Evolutionary conservation across 2,329 filamentous ascomycete genomes (phyloP), one percentile per base, ranked within the genome.

Genomic region (Epichloe sp.): DNA sequence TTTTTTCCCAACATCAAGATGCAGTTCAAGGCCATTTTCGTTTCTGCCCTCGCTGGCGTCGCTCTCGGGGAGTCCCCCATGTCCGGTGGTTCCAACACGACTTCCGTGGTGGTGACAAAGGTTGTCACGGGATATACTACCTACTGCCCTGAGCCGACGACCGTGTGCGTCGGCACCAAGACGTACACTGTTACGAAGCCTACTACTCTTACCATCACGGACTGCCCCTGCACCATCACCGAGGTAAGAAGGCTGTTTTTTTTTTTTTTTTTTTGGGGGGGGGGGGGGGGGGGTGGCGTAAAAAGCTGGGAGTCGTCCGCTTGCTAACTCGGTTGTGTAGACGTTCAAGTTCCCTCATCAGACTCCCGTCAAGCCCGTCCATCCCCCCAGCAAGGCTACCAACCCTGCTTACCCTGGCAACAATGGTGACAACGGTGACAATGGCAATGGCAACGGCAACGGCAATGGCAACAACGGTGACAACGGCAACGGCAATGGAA

Each of bases 151-250:
- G 60, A 71, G 63, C 71, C 77, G 38, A 79, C 77, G 36, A 71
- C 69, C 56, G 58, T 80, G 57, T 75, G 70, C 56, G 67, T 75
- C 63, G 72, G 72, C 60, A 65, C 66, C 60, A 70, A 73, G 63
- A 68, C 68, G 47, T 81, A 77, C 70, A 73, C 74, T 46, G 71
- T 80, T 58, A 75, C 73, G 49, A 68, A 72, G 62, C 71, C 78
- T 54, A 66, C 76, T 58, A 75, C 74, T 51, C 65, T 80, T 56
- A 79, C 75, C 59, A 72, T 83, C 51, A 71, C 69, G 38, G 67
- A 77, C 62, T 78, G 75, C 65, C 73, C 74, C 52, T 78, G 75
- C 69, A 76, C 74, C 44, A 53, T 68, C 48, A 56, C 59, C 50
- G 59, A 66, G 64, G 63, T 63, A 55, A 52, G 58, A 41, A 26